Evolutionary conservation across 306 rosid species (phyloP), one percentile per base, ranked within the genome.

Genomic region (Abrus pulchellus): DNA sequence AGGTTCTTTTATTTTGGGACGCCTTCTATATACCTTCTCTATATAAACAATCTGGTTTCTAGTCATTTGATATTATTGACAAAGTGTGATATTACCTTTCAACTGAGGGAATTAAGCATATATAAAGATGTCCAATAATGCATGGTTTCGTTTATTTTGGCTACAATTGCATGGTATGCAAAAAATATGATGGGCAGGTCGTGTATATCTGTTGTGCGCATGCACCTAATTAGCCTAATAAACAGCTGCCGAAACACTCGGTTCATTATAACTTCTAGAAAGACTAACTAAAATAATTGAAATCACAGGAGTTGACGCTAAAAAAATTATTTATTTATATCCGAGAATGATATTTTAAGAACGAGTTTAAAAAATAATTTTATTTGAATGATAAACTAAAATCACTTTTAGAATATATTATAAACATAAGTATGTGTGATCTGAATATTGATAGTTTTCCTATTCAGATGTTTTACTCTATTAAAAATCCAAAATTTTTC

Each of bases 21-120:
- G 33, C 32, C 28, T 74, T 52, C 10, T 47, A 59, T 59, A 27
- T 59, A 44, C 86, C 49, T 83, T 83, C 30, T 80, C 81, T 57
- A 57, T 56, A 36, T 48, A 63, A 33, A 7, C 59, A 33, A 9
- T 62, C 29, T 54, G 13, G 49, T 43, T 41, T 41, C 49, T 12
- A 34, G 32, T 54, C 40, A 59, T 79, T 53, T 64, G 50, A 53
- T 29, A 54, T 72, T 79, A 66, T 79, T 68, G 68, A 61, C 13
- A 74, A 79, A 65, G 74, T 68, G 68, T 73, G 75, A 49, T 61
- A n/a, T 49, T 63, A 30, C 43, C 43, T 43, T 53, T 57, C 79
- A 43, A 0, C 55, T 50, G 11, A 20, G 64, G 53, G 79, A 56
- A 72, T 57, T 73, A 49, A 53, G 41, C 38, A 61, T 38, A 12